phyloP scores from a whole-genome alignment of 257 asterid species.

The Thymus quinquecostatus region DNA sequence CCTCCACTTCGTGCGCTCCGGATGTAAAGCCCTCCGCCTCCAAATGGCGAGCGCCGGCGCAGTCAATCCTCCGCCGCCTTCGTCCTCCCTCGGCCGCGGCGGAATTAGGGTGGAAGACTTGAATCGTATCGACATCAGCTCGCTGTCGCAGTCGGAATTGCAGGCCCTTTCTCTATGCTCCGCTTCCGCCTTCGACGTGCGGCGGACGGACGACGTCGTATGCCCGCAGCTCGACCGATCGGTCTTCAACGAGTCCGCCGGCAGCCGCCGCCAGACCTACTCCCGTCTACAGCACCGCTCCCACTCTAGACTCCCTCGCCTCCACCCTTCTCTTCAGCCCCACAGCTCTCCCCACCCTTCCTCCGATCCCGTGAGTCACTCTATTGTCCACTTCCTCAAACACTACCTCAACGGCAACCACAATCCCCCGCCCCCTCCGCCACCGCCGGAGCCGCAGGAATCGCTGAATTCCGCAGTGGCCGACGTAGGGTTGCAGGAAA shows the following conservation, averaged over 20 bases:
- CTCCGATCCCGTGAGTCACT: slow-evolving; percentile 73
- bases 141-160: slow-evolving; percentile 80
- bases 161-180: slow-evolving; percentile 72
- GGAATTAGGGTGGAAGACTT: slow-evolving; percentile 54
- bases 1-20: slow-evolving; percentile 23
- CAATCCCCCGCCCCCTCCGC: slow-evolving; percentile 66
- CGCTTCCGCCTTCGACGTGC: slow-evolving; percentile 52
- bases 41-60: slow-evolving; percentile 56
- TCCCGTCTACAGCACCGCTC: slow-evolving; percentile 79
- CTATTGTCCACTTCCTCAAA: slow-evolving; percentile 73
- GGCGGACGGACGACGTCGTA: slow-evolving; percentile 58
- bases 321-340: slow-evolving; percentile 55
- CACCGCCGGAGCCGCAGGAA: slow-evolving; percentile 35
- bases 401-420: slow-evolving; percentile 52
- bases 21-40: slow-evolving; percentile 15
- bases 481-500: slow-evolving; percentile 46
- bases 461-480: slow-evolving; percentile 13
- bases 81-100: slow-evolving; percentile 29
- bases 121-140: slow-evolving; percentile 52
- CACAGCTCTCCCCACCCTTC: slow-evolving; percentile 38
- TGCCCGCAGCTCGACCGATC: slow-evolving; percentile 70
- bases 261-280: slow-evolving; percentile 86
- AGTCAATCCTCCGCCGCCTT: slow-evolving; percentile 38
- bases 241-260: slow-evolving; percentile 85
- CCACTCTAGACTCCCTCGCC: slow-evolving; percentile 69